Conservation (phyloP, 306 rosid species). For the Fagus sylvatica region DNA sequence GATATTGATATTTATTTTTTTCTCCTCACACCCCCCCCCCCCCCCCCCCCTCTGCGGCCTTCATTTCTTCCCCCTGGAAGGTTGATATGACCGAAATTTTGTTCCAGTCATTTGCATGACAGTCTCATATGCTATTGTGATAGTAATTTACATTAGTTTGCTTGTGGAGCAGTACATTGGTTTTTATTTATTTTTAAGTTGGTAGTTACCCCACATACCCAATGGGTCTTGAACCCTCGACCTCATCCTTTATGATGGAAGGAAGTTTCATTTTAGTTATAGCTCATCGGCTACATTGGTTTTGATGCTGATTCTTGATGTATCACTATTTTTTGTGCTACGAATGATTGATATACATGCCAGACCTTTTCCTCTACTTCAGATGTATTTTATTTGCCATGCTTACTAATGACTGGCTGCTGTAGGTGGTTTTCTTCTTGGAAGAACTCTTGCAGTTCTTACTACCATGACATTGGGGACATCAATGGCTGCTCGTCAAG, state of each 20-base stretch:
- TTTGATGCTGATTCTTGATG: background rate
- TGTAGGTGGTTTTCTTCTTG: conserved; percentile 89
- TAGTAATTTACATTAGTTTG: background rate
- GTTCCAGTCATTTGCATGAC: background rate
- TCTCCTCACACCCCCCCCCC: background rate
- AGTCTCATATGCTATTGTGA: background rate
- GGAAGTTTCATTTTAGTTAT: too few relatives aligned
- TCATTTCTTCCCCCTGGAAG: too few relatives aligned
- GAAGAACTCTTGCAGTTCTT: conserved; percentile 90
- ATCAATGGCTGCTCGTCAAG: conserved; percentile 94
- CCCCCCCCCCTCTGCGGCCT: too few relatives aligned
- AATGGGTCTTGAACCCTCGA: too few relatives aligned
- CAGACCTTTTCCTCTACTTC: conserved; percentile 26
- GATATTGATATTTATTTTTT: background rate
- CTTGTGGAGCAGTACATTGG: background rate
- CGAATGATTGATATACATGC: background rate
- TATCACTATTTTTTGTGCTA: background rate
- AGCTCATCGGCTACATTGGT: background rate
- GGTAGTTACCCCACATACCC: too few relatives aligned
- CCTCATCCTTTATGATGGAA: too few relatives aligned
- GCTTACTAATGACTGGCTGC: conserved; percentile 29
- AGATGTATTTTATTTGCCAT: conserved; percentile 15
- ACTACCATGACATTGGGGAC: conserved; percentile 87
- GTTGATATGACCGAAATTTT: background rate
- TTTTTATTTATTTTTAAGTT: background rate